These are phyloP conservation scores for Persicaria tinctoria DNA, from an alignment of 148 eudicot species.

Conservation along the genomic window DNA sequence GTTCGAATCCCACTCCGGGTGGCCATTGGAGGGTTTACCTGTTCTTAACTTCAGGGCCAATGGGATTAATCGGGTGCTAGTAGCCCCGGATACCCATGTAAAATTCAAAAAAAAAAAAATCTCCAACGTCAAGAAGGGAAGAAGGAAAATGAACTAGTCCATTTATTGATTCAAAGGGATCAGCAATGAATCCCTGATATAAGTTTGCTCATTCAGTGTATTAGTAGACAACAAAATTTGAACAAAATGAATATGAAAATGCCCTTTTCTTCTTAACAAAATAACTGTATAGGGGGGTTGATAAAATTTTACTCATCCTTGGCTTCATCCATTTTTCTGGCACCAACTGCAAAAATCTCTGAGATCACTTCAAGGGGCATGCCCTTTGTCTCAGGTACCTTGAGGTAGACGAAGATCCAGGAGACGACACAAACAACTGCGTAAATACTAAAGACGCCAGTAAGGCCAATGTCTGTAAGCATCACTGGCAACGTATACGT, in stretches of 20 bases:
- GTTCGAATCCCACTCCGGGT: no score
- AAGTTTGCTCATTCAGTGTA: neutral
- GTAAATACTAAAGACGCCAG: slow-evolving; percentile 55
- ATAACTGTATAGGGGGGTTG: neutral
- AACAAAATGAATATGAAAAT: neutral
- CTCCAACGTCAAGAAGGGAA: neutral
- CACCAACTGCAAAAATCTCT: slow-evolving; percentile 71
- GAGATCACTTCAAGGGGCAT: slow-evolving; percentile 93
- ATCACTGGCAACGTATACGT: slow-evolving; percentile 72
- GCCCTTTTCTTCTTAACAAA: slow-evolving; percentile 1
- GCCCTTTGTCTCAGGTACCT: slow-evolving; percentile 89
- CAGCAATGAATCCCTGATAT: neutral
- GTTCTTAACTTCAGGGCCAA: no score
- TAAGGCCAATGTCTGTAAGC: slow-evolving; percentile 64
- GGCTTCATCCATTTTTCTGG: slow-evolving; percentile 27
- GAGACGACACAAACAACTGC: slow-evolving; percentile 61
- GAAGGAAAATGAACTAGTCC: neutral
- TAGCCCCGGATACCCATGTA: no score
- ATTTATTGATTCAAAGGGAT: neutral
- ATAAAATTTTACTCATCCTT: slow-evolving; percentile 1
- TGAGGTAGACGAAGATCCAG: slow-evolving; percentile 64
- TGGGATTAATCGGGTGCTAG: no score
- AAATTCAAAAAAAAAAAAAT: neutral
- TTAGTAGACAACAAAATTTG: neutral
- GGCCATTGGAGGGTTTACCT: no score